A percentile compares a stretch with the other conserved stretches of the same genome.
Evolutionary conservation across 2,329 filamentous ascomycete species (phyloP).

Genomic region (Blumeria hordei): DNA sequence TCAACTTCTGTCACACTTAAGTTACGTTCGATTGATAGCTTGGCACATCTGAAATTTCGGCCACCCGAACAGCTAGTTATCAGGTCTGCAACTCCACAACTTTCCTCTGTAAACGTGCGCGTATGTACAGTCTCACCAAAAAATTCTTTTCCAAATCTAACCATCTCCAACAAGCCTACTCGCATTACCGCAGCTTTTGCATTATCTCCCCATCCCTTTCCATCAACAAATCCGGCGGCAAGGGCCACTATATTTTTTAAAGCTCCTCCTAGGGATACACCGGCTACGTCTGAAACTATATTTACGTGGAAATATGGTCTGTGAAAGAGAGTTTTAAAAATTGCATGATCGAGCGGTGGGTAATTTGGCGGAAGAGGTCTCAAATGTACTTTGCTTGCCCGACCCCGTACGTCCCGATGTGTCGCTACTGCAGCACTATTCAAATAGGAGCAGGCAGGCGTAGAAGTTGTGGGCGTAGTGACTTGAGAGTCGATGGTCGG

Average conservation of each 20-base stretch:
- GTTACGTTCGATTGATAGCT: conserved; percentile 58
- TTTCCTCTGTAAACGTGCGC: conserved; percentile 89
- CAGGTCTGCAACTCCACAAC: conserved; percentile 79
- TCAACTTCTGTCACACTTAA: conserved; percentile 73
- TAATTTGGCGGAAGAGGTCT: conserved; percentile 59
- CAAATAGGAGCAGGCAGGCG: conserved; percentile 23
- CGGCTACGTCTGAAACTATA: conserved; percentile 84
- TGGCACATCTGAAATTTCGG: conserved; percentile 84
- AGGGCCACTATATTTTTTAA: conserved; percentile 94
- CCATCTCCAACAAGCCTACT: conserved; percentile 85
- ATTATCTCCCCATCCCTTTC: conserved; percentile 92
- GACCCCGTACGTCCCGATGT: conserved; percentile 45
- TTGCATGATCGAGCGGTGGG: conserved; percentile 62
- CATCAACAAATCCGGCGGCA: conserved; percentile 84
- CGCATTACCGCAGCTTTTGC: conserved; percentile 98
- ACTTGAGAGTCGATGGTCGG: conserved; percentile 67
- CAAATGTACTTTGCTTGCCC: conserved; percentile 43
- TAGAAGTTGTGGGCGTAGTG: conserved; percentile 32
- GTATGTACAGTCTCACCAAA: conserved; percentile 62
- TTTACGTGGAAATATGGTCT: conserved; percentile 94
- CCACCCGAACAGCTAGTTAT: conserved; percentile 87
- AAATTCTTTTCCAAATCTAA: conserved; percentile 84
- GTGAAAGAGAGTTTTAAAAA: conserved; percentile 73
- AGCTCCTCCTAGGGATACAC: conserved; percentile 80
- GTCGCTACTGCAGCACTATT: conserved; percentile 24